These are phyloP conservation scores for Vitis hybrid DNA, from an alignment of 177 flowering plant genomes.

Conservation along the genomic window DNA sequence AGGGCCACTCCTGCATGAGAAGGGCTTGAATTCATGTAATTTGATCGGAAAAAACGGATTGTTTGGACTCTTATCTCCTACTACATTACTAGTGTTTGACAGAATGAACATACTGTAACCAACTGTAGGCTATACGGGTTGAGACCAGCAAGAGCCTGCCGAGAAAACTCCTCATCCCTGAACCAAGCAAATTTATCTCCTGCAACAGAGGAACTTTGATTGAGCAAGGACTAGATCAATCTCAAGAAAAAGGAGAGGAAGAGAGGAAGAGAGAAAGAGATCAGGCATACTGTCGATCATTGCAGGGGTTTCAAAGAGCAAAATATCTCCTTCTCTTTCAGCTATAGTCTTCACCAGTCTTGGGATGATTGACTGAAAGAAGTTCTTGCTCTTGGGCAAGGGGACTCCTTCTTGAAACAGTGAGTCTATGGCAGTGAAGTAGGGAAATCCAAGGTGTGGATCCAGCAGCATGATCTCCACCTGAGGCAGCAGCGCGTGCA, in stretches of 20 bases:
- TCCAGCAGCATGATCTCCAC: constrained; percentile 15
- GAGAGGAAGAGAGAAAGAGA: background rate
- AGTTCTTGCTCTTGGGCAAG: constrained; percentile 6
- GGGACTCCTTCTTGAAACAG: constrained; percentile 26
- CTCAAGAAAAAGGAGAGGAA: background rate
- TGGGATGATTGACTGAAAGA: constrained; percentile 12
- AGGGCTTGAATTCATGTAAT: too few species aligned
- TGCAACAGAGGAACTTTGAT: background rate
- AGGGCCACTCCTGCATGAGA: constrained; percentile 23
- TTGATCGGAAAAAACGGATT: too few species aligned
- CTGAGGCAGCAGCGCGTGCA: constrained; percentile 21
- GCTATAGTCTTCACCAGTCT: constrained; percentile 4
- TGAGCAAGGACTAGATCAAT: too few species aligned
- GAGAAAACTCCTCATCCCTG: constrained; percentile 22
- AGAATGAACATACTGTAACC: constrained; percentile 22
- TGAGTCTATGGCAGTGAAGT: constrained; percentile 26
- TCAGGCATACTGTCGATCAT: constrained; percentile 42
- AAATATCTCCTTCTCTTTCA: background rate
- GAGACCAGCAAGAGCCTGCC: constrained; percentile 40
- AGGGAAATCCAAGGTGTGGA: constrained; percentile 16
- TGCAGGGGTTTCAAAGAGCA: constrained; percentile 25
- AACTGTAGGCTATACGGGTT: constrained; percentile 23
- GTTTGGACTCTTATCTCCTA: too few species aligned
- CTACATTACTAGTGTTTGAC: background rate
- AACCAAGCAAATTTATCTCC: constrained; percentile 20